Evolutionary conservation across 352 stramenopile genomes (phyloP).

Genomic region (Phytophthora ohioensis): DNA sequence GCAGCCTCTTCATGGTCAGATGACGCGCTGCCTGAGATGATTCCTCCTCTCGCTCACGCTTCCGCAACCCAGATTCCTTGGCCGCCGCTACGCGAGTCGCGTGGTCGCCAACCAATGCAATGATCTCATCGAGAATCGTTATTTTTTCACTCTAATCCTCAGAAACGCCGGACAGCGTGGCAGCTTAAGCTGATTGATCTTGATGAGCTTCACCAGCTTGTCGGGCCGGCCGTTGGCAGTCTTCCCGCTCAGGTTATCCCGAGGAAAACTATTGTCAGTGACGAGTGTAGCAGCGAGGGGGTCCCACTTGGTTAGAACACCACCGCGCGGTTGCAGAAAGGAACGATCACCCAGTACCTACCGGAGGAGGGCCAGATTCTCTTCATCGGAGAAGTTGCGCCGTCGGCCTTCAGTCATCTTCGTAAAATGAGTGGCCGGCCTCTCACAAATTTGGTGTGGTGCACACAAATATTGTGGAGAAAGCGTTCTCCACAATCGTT

Average conservation of each 20-base stretch:
- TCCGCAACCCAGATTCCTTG: background rate
- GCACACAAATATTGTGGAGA: background rate
- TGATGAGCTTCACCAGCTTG: slow-evolving; percentile 9
- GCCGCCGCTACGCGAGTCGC: background rate
- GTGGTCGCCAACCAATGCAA: background rate
- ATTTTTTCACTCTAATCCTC: slow-evolving; percentile 3
- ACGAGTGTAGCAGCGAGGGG: slow-evolving; percentile 7
- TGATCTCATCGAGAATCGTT: slow-evolving; percentile 5
- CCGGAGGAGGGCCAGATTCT: slow-evolving; percentile 1
- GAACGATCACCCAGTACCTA: slow-evolving; percentile 2
- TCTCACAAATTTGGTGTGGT: background rate
- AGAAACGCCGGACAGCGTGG: background rate
- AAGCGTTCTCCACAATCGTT: background rate
- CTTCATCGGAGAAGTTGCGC: slow-evolving; percentile 8
- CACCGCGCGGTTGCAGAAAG: slow-evolving; percentile 5
- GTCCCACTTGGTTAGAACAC: slow-evolving; percentile 6
- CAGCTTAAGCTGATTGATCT: background rate
- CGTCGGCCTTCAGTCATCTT: background rate
- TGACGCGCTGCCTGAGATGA: background rate
- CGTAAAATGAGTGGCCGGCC: background rate
- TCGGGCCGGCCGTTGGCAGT: slow-evolving; percentile 15
- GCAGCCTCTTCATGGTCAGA: slow-evolving; percentile 9
- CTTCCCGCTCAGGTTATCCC: slow-evolving; percentile 3
- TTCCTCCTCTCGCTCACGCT: slow-evolving; percentile 14
- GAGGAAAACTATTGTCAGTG: slow-evolving; percentile 6